Percentiles rank a stretch among this genome's conserved stretches.
phyloP scores from a whole-genome alignment of 441 rosid genomes.

The Cnidoscolus chayamansa region DNA sequence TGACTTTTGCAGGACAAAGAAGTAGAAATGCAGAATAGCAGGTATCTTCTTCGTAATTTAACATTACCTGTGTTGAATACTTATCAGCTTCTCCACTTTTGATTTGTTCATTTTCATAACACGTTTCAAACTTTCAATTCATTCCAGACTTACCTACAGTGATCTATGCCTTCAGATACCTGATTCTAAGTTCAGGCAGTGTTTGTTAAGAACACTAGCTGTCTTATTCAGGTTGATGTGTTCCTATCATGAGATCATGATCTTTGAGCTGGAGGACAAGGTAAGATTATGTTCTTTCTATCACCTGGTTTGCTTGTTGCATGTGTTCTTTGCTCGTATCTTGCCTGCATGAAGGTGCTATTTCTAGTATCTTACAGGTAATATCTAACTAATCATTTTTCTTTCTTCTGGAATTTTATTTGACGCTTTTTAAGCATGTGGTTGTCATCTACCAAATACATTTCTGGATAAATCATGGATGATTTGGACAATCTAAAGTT shows the following conservation, averaged over 20 bases:
- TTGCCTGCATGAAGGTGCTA: not conserved
- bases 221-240: conserved; percentile 80
- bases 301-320: conserved; percentile 14
- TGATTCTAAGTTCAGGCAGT: conserved; percentile 89
- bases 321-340: conserved; percentile 6
- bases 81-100: conserved; percentile 18
- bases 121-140: conserved; percentile 23
- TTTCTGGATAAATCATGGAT: not conserved
- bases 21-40: conserved; percentile 52
- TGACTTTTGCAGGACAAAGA: conserved; percentile 69
- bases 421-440: not conserved
- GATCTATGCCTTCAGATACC: conserved; percentile 94
- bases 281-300: conserved; percentile 34
- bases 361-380: not conserved
- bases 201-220: conserved; percentile 84
- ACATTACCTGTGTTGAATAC: conserved; percentile 12
- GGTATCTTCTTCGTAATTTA: conserved; percentile 46
- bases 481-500: not conserved
- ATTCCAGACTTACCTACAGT: conserved; percentile 93
- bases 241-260: conserved; percentile 87
- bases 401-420: conserved; percentile 7
- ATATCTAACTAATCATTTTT: not conserved
- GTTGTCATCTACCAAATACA: not conserved
- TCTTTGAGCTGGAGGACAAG: conserved; percentile 60
- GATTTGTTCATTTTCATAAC: conserved; percentile 37